Evolutionary conservation across 768 basidiomycete genomes (phyloP).

Genomic region (Macrolepiota dolichaula): DNA sequence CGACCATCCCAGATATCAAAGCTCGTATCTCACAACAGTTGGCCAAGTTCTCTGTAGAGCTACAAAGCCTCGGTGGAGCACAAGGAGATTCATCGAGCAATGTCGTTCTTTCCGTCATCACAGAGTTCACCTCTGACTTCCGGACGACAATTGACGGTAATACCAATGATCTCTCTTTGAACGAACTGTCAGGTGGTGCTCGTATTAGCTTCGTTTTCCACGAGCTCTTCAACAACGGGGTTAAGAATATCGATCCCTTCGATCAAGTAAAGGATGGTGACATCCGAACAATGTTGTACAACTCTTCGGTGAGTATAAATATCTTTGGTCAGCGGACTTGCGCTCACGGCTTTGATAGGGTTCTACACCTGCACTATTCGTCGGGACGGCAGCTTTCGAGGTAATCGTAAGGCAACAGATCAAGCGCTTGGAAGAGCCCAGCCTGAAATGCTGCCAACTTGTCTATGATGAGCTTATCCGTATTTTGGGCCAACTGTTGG

Average conservation of each 20-base stretch:
- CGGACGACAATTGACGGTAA: constrained; percentile 96
- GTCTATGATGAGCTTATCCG: constrained; percentile 98
- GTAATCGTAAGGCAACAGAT: constrained; percentile 99
- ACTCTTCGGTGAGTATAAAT: constrained; percentile 78
- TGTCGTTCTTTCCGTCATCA: constrained; percentile 95
- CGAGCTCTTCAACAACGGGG: constrained; percentile 94
- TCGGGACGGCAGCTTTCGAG: constrained; percentile 96
- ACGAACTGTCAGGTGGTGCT: constrained; percentile 97
- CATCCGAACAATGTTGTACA: constrained; percentile 93
- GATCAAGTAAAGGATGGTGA: constrained; percentile 99
- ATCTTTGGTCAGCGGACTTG: neutral
- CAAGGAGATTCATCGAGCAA: constrained; percentile 88
- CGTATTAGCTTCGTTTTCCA: constrained; percentile 99
- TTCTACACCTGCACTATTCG: constrained; percentile 93
- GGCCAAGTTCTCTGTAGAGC: constrained; percentile 83
- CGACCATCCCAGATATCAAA: constrained; percentile 98
- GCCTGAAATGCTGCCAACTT: constrained; percentile 89
- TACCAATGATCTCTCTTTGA: constrained; percentile 91
- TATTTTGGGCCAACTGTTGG: constrained; percentile 88
- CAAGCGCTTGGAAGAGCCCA: constrained; percentile 91
- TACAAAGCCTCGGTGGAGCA: constrained; percentile 81
- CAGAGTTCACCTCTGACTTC: constrained; percentile 97
- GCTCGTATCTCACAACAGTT: constrained; percentile 88
- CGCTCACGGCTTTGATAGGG: constrained; percentile 49
- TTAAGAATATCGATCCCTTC: constrained; percentile 95